phyloP scores from a whole-genome alignment of 805 yeast genomes.

The Yarrowia osloensis region DNA sequence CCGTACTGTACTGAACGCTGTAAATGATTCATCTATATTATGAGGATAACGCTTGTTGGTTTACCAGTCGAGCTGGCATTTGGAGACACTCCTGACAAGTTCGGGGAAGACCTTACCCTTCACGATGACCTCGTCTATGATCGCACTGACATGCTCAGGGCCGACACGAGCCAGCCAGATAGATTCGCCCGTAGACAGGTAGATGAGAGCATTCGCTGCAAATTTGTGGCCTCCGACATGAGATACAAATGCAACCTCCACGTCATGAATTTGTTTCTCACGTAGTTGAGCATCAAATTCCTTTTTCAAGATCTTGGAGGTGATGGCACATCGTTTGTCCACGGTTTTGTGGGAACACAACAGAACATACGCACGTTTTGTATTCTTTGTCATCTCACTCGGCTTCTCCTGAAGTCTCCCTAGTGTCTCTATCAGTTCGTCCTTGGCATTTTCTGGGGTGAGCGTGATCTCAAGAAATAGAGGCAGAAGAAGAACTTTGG shows the following conservation, averaged over 20 bases:
- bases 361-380: slow-evolving; percentile 47
- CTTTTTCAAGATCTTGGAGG: slow-evolving; percentile 86
- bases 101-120: slow-evolving; percentile 71
- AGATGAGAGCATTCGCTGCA: slow-evolving; percentile 84
- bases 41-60: too few relatives aligned
- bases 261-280: slow-evolving; percentile 70
- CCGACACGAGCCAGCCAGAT: slow-evolving; percentile 87
- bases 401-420: slow-evolving; percentile 42
- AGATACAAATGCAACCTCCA: slow-evolving; percentile 68
- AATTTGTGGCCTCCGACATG: slow-evolving; percentile 97
- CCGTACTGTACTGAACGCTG: too few relatives aligned
- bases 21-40: too few relatives aligned
- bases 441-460: slow-evolving; percentile 47
- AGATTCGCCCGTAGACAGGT: slow-evolving; percentile 69
- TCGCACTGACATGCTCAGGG: slow-evolving; percentile 72
- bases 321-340: slow-evolving; percentile 89
- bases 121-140: slow-evolving; percentile 73
- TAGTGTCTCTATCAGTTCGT: slow-evolving; percentile 48
- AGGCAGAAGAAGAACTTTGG: slow-evolving; percentile 70
- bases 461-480: slow-evolving; percentile 70
- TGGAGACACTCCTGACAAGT: slow-evolving; percentile 55
- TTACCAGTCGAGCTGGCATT: slow-evolving; percentile 32
- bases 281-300: slow-evolving; percentile 74
- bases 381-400: not conserved
- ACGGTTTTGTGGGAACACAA: slow-evolving; percentile 89